These are phyloP conservation scores for Suillus cothurnatus DNA, from an alignment of 768 basidiomycete genomes.

Conservation along the genomic window DNA sequence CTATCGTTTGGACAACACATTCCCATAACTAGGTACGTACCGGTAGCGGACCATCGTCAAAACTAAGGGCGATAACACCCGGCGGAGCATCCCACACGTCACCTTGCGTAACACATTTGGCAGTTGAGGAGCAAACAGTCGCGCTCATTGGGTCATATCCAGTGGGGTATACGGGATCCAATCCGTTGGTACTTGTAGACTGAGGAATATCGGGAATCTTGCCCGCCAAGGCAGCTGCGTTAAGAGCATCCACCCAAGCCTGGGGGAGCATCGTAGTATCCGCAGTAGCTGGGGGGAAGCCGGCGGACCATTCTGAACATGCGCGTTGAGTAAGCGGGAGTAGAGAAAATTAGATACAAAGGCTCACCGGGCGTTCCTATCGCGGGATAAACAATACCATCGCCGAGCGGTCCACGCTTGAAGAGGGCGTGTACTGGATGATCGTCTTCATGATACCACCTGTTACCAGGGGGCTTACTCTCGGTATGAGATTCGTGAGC, in stretches of 20 bases:
- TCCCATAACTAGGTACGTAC: constrained; percentile 29
- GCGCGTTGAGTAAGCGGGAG: constrained; percentile 5
- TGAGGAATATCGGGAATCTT: constrained; percentile 71
- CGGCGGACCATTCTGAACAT: constrained; percentile 58
- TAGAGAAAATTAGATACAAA: neutral
- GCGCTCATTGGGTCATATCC: constrained; percentile 45
- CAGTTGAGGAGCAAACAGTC: constrained; percentile 75
- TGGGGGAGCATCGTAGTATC: constrained; percentile 56
- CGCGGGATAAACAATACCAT: constrained; percentile 51
- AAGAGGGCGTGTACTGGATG: constrained; percentile 69
- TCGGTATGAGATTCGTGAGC: constrained; percentile 22
- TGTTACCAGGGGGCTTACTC: constrained; percentile 26
- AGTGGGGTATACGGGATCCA: constrained; percentile 40
- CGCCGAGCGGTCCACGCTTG: constrained; percentile 46
- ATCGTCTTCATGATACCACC: constrained; percentile 64
- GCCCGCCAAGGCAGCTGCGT: constrained; percentile 64
- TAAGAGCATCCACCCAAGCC: constrained; percentile 73
- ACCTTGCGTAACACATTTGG: constrained; percentile 59
- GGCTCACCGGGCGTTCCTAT: constrained; percentile 63
- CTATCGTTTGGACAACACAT: constrained; percentile 10
- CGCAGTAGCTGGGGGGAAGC: constrained; percentile 58
- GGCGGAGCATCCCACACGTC: constrained; percentile 80
- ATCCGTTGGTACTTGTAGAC: constrained; percentile 39
- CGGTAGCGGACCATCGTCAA: constrained; percentile 80
- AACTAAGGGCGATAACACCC: constrained; percentile 64